These are phyloP conservation scores for Bidens hawaiensis DNA, from an alignment of 140 eudicot genomes.

Conservation along the genomic window DNA sequence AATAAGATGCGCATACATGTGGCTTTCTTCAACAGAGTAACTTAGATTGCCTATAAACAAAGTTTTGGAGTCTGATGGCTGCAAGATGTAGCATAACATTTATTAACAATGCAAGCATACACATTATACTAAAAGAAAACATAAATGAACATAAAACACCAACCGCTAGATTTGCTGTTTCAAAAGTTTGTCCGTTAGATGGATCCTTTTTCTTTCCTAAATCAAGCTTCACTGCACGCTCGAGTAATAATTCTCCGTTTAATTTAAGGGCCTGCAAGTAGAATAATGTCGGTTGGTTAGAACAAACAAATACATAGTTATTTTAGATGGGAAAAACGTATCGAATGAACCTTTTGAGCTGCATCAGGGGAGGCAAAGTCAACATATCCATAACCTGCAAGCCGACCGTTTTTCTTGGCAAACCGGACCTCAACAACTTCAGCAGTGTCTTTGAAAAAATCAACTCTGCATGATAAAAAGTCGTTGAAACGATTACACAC, in stretches of 20 bases:
- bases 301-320: too few species aligned
- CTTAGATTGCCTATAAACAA: constrained; percentile 81
- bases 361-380: constrained; percentile 76
- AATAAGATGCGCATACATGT: constrained; percentile 49
- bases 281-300: too few species aligned
- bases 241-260: too few species aligned
- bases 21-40: constrained; percentile 43
- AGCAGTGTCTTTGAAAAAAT: constrained; percentile 64
- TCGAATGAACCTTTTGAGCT: not conserved
- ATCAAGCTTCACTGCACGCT: constrained; percentile 65
- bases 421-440: too few species aligned
- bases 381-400: constrained; percentile 83
- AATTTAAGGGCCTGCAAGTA: too few species aligned
- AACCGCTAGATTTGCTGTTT: constrained; percentile 54
- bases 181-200: too few species aligned
- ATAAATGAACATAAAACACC: constrained; percentile 14
- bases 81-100: constrained; percentile 18
- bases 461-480: constrained; percentile 29
- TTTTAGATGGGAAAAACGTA: not conserved
- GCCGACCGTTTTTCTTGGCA: constrained; percentile 40
- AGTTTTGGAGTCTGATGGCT: constrained; percentile 77
- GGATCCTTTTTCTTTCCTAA: constrained; percentile 71
- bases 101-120: not conserved
- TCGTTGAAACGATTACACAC: constrained; percentile 16
- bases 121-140: too few species aligned